phyloP scores from a whole-genome alignment of 306 rosid genomes.

The Oemleria cerasiformis region DNA sequence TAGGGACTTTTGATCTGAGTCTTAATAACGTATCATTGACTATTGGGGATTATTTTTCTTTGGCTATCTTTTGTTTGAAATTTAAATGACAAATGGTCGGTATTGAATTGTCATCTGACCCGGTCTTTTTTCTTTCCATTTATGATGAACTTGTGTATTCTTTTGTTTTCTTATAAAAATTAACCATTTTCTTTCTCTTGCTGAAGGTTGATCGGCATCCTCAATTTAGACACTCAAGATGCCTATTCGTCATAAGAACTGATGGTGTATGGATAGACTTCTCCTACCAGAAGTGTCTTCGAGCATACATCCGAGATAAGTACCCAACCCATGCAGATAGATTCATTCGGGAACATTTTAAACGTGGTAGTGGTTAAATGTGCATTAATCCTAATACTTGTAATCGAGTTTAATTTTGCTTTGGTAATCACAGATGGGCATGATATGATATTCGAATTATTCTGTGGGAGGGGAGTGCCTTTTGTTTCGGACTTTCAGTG shows the following conservation, averaged over 20 bases:
- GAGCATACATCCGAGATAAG: conserved; percentile 66
- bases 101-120: neutral
- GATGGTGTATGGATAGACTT: conserved; percentile 90
- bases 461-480: conserved; percentile 2
- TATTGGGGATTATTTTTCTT: neutral
- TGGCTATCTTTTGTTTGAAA: neutral
- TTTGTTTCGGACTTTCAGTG: conserved; percentile 6
- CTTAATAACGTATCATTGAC: neutral
- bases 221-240: conserved; percentile 60
- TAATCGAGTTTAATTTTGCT: conserved; percentile 22
- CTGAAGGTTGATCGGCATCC: conserved; percentile 95
- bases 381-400: conserved; percentile 20
- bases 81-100: neutral
- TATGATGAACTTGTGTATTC: neutral
- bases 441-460: conserved; percentile 9
- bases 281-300: conserved; percentile 86
- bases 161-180: neutral
- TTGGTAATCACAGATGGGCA: neutral
- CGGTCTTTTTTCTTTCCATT: neutral
- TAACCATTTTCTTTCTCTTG: conserved; percentile 16
- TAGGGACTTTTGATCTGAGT: neutral
- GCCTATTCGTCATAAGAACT: conserved; percentile 84
- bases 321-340: conserved; percentile 73
- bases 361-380: conserved; percentile 60
- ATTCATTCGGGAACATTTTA: conserved; percentile 74